Evolutionary conservation across 331 rosid genomes (phyloP).

Genomic region (Quercus tomentella): DNA sequence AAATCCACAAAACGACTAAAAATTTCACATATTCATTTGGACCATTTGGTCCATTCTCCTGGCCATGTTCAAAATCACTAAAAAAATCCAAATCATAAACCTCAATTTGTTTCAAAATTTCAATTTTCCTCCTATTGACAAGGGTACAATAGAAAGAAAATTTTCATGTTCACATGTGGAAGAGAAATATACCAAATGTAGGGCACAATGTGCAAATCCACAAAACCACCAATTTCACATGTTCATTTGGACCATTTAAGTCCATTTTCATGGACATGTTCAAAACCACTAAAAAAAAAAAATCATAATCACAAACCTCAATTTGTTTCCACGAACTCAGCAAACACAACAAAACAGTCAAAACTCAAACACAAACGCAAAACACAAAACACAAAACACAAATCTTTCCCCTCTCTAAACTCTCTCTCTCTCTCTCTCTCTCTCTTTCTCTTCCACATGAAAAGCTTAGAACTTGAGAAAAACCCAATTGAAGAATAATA

Average conservation of each 20-base stretch:
- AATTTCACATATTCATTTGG: too few relatives aligned
- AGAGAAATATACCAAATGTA: background rate
- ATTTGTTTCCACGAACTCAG: conserved; percentile 17
- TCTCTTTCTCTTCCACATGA: conserved; percentile 18
- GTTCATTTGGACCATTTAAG: conserved; percentile 3
- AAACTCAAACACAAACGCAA: conserved; percentile 5
- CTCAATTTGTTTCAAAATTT: conserved; percentile 22
- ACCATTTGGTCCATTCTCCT: conserved; percentile 20
- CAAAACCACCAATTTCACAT: background rate
- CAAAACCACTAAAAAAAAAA: conserved; percentile 44
- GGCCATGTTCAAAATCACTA: conserved; percentile 51
- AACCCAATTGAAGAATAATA: conserved; percentile 4
- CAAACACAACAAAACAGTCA: background rate
- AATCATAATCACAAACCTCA: conserved; percentile 31
- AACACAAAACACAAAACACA: background rate
- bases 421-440: conserved; percentile 14
- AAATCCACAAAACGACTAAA: conserved; percentile 3
- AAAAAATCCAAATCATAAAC: conserved; percentile 20
- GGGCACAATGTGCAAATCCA: conserved; percentile 20
- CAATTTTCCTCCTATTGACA: too few relatives aligned
- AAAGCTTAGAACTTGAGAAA: conserved; percentile 16
- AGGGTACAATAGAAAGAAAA: background rate
- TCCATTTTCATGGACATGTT: conserved; percentile 38
- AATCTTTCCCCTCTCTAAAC: background rate
- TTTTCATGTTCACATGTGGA: background rate